Conservation (phyloP, 139 green algal species). For the Haematococcus lacustris region DNA sequence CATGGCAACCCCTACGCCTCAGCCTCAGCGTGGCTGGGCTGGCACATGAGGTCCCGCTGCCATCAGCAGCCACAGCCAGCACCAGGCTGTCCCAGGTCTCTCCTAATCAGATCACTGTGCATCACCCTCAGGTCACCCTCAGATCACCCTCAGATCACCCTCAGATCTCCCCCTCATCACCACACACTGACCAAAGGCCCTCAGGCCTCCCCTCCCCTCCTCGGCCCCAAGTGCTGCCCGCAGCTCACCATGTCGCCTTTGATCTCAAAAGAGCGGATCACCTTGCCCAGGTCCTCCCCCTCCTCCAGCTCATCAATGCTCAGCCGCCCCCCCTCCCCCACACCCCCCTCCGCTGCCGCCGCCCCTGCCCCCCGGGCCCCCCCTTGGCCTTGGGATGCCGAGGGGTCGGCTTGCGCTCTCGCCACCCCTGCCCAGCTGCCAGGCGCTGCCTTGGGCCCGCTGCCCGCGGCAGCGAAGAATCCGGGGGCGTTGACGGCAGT, state of each 20-base stretch:
- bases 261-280: conserved; percentile 76
- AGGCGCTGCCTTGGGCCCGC: not conserved
- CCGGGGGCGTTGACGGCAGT: too few relatives aligned
- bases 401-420: too few relatives aligned
- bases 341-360: conserved; percentile 14
- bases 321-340: conserved; percentile 16
- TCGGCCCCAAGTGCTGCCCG: not conserved
- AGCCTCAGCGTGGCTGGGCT: too few relatives aligned
- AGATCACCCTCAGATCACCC: not conserved
- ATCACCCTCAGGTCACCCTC: not conserved
- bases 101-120: too few relatives aligned
- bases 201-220: too few relatives aligned
- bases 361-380: not conserved
- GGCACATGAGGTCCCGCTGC: too few relatives aligned
- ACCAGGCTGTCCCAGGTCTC: too few relatives aligned
- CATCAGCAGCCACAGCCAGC: too few relatives aligned
- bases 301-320: conserved; percentile 34
- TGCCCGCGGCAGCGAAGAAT: not conserved
- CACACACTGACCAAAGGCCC: not conserved
- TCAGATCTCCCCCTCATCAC: not conserved
- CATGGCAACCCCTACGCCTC: too few relatives aligned
- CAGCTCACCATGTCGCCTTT: conserved; percentile 40
- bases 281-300: conserved; percentile 30
- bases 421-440: not conserved
- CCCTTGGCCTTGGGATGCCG: not conserved